A percentile compares a stretch with the other conserved stretches of the same genome.
These are phyloP conservation scores for Oryza rufipogon DNA, from an alignment of 176 grass and related monocot species.

Conservation along the genomic window DNA sequence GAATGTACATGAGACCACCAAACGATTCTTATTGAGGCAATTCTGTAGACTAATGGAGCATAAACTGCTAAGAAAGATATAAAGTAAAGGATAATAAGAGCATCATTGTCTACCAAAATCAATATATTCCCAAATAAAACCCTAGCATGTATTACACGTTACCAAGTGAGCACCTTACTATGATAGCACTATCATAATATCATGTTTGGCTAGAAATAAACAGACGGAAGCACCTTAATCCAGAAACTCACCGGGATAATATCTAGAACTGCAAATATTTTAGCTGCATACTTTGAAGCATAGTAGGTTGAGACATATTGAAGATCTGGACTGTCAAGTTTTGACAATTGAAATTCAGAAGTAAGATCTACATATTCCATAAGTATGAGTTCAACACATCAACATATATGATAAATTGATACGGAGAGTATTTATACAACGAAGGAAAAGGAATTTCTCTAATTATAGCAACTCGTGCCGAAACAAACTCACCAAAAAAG, in stretches of 20 bases:
- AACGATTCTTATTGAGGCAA: not conserved
- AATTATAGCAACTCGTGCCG: not conserved
- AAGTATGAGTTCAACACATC: not conserved
- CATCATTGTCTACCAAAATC: not conserved
- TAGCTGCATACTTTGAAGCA: conserved; percentile 60
- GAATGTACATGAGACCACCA: not conserved
- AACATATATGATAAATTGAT: not conserved
- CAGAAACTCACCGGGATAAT: conserved; percentile 71
- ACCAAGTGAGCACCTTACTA: not conserved
- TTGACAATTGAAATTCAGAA: conserved; percentile 7
- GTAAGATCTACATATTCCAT: conserved; percentile 19
- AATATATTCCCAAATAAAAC: not conserved
- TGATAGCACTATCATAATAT: not conserved
- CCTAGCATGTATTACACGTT: not conserved
- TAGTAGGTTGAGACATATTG: conserved; percentile 62
- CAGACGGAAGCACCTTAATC: not conserved
- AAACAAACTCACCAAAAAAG: not conserved
- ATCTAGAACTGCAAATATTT: conserved; percentile 64
- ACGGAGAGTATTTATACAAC: too few relatives aligned
- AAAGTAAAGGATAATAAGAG: not conserved
- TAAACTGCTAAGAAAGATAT: not conserved
- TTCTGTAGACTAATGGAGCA: not conserved
- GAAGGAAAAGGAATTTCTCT: not conserved
- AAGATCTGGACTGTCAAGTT: conserved; percentile 64
- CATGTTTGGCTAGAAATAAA: not conserved